Percentiles rank a stretch among this genome's conserved stretches.
Conservation (phyloP, 306 rosid genomes). For the Arachis stenosperma region DNA sequence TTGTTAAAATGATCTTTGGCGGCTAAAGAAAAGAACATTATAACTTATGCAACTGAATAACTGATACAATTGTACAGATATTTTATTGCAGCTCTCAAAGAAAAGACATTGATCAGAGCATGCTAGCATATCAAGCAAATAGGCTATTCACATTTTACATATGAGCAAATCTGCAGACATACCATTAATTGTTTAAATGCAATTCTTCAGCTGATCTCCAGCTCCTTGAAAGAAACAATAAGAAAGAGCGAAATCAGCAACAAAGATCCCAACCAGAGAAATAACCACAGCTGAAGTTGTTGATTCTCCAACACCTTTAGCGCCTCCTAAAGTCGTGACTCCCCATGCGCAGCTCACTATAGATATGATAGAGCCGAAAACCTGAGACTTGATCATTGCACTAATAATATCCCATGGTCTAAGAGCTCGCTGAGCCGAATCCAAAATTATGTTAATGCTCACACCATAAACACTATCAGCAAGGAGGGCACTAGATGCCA, state of each 20-base stretch:
- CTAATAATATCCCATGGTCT: conserved; percentile 89
- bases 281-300: conserved; percentile 95
- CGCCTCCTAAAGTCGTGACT: conserved; percentile 90
- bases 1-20: not conserved
- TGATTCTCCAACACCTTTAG: conserved; percentile 96
- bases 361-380: conserved; percentile 88
- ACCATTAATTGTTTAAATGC: conserved; percentile 49
- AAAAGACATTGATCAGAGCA: not conserved
- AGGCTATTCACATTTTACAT: conserved; percentile 34
- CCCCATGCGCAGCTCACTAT: conserved; percentile 97
- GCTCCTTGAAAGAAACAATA: conserved; percentile 90
- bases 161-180: conserved; percentile 33
- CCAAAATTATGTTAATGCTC: conserved; percentile 88
- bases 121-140: not conserved
- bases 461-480: conserved; percentile 86
- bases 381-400: conserved; percentile 92
- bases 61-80: not conserved
- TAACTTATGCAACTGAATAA: not conserved
- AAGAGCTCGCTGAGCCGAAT: conserved; percentile 85
- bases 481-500: conserved; percentile 93
- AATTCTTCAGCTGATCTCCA: conserved; percentile 85
- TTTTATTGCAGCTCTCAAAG: not conserved
- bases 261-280: conserved; percentile 91
- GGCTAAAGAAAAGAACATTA: not conserved
- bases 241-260: conserved; percentile 90